phyloP scores from a whole-genome alignment of 2,329 filamentous ascomycete genomes.

The Blumeria graminis region DNA sequence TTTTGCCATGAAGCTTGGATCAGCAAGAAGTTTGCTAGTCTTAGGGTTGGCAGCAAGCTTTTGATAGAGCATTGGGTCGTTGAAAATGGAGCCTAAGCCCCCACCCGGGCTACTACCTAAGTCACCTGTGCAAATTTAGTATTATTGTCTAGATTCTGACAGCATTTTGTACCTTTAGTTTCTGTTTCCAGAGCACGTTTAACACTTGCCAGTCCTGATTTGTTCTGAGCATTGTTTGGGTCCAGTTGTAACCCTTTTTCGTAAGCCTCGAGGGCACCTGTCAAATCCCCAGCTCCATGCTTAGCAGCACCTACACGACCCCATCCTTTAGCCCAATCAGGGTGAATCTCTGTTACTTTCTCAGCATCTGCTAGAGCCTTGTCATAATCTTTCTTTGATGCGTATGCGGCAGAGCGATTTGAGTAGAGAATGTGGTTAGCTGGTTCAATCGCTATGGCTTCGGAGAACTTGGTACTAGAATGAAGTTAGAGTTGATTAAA shows the following conservation, averaged over 20 bases:
- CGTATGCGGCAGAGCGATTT: conserved; percentile 72
- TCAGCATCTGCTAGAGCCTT: conserved; percentile 70
- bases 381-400: conserved; percentile 73
- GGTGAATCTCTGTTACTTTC: conserved; percentile 85
- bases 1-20: conserved; percentile 75
- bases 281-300: conserved; percentile 66
- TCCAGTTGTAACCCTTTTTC: conserved; percentile 88
- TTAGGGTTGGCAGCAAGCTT: conserved; percentile 92
- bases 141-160: neutral
- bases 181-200: conserved; percentile 72
- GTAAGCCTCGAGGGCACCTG: conserved; percentile 72
- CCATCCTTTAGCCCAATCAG: conserved; percentile 96
- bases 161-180: conserved; percentile 20
- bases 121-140: conserved; percentile 9
- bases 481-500: neutral
- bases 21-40: conserved; percentile 58
- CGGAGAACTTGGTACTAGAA: conserved; percentile 67
- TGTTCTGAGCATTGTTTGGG: conserved; percentile 74
- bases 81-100: conserved; percentile 82
- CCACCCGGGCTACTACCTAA: conserved; percentile 39
- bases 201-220: conserved; percentile 65
- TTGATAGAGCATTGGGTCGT: conserved; percentile 66
- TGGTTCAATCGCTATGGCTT: conserved; percentile 74
- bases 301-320: conserved; percentile 76
- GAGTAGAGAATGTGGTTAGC: conserved; percentile 93